These are phyloP conservation scores for Alternaria sp. DNA, from an alignment of 2,329 filamentous ascomycete species.

Conservation along the genomic window DNA sequence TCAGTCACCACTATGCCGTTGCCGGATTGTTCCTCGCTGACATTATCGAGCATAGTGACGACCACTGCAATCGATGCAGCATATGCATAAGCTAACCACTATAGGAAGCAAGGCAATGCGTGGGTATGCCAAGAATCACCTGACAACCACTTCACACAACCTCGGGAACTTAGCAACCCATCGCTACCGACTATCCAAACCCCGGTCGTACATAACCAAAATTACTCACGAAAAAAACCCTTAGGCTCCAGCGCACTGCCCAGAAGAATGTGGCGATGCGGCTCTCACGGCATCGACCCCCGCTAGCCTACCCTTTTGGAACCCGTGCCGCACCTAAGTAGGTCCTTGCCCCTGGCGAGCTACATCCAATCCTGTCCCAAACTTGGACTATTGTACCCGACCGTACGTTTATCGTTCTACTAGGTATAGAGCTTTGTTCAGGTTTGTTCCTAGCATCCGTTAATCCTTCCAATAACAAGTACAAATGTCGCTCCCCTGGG, in stretches of 20 bases:
- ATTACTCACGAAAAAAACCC: not conserved
- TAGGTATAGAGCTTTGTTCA: not conserved
- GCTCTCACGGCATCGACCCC: not conserved
- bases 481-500: not conserved
- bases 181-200: not conserved
- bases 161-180: not conserved
- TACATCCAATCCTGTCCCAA: not conserved
- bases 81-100: not conserved
- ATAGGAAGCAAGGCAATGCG: not conserved
- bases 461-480: not conserved
- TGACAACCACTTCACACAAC: not conserved
- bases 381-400: not conserved
- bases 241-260: not conserved
- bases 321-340: not conserved
- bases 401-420: not conserved
- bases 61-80: not conserved
- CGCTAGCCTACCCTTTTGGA: not conserved
- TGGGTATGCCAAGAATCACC: not conserved
- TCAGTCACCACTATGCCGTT: accelerated
- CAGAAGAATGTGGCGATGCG: not conserved
- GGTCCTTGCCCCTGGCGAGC: not conserved
- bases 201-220: not conserved
- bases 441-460: not conserved
- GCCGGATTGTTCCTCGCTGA: not conserved
- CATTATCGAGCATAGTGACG: accelerated